These are phyloP conservation scores for Punica granatum DNA, from an alignment of 345 rosid genomes.

Conservation along the genomic window DNA sequence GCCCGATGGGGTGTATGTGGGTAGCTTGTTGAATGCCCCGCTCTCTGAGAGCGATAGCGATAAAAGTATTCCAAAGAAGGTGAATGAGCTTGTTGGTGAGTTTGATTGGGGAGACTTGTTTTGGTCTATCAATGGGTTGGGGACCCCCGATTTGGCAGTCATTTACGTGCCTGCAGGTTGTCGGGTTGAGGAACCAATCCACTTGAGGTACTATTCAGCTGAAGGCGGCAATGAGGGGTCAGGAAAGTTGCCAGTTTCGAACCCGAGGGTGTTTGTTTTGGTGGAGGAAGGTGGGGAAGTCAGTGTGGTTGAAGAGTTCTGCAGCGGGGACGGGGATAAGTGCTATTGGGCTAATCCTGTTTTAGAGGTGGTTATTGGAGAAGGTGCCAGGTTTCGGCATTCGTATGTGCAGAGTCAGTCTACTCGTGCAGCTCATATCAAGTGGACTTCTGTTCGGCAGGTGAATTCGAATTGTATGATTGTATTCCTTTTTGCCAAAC, in stretches of 20 bases:
- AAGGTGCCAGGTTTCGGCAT: slow-evolving; percentile 62
- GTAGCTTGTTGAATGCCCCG: slow-evolving; percentile 43
- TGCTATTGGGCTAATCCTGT: slow-evolving; percentile 82
- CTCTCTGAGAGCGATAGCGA: neutral
- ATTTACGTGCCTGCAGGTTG: slow-evolving; percentile 80
- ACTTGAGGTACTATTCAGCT: slow-evolving; percentile 62
- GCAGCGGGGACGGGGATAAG: slow-evolving; percentile 34
- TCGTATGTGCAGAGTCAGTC: slow-evolving; percentile 86
- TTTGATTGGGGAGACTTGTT: slow-evolving; percentile 76
- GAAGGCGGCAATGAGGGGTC: slow-evolving; percentile 52
- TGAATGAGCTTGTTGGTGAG: slow-evolving; percentile 37
- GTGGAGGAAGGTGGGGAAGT: slow-evolving; percentile 80
- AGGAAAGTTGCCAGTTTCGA: slow-evolving; percentile 61
- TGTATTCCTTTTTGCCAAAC: neutral
- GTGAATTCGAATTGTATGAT: slow-evolving; percentile 20
- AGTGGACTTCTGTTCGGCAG: slow-evolving; percentile 88
- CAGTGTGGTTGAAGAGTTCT: slow-evolving; percentile 73
- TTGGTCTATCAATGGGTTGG: slow-evolving; percentile 84
- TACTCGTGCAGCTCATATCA: slow-evolving; percentile 59
- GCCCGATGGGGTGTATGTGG: slow-evolving; percentile 72
- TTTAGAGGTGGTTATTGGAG: slow-evolving; percentile 51
- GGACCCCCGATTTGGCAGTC: slow-evolving; percentile 79
- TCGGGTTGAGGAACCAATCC: slow-evolving; percentile 55
- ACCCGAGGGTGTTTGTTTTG: slow-evolving; percentile 76
- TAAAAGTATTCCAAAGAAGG: slow-evolving; percentile 34